phyloP scores from a whole-genome alignment of 768 basidiomycete species.

The Boletus subcaerulescens region DNA sequence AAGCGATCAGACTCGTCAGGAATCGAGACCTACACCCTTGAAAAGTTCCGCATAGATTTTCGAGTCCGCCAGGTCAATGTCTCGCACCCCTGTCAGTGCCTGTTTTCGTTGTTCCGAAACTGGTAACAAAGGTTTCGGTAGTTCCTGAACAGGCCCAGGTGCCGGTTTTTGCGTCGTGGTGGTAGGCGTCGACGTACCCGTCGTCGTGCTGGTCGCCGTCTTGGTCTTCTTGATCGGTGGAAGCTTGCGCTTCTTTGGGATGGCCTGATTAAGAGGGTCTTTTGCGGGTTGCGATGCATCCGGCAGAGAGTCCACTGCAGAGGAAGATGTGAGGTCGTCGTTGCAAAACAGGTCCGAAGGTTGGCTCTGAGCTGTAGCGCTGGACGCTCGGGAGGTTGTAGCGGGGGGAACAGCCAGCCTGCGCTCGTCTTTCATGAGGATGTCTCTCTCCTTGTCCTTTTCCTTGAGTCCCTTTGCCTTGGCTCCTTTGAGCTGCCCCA shows the following conservation, averaged over 20 bases:
- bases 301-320: constrained; percentile 6
- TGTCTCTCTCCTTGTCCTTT: constrained; percentile 35
- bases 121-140: constrained; percentile 28
- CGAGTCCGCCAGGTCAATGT: constrained; percentile 61
- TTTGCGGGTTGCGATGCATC: constrained; percentile 15
- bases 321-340: constrained; percentile 20
- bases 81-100: constrained; percentile 46
- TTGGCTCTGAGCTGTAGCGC: constrained; percentile 34
- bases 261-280: constrained; percentile 21
- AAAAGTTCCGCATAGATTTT: constrained; percentile 66
- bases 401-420: constrained; percentile 22
- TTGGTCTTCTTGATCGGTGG: constrained; percentile 71
- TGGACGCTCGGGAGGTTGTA: constrained; percentile 24
- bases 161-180: constrained; percentile 25
- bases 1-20: neutral
- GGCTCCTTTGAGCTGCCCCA: constrained; percentile 13
- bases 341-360: constrained; percentile 29
- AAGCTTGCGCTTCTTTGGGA: constrained; percentile 61
- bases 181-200: constrained; percentile 23
- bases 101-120: constrained; percentile 36
- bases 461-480: constrained; percentile 30
- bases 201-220: constrained; percentile 21
- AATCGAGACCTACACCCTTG: constrained; percentile 41
- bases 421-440: constrained; percentile 43
- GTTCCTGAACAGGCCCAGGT: constrained; percentile 13